Conservation (phyloP, 164 flowering plant species). For the Protea cynaroides region DNA sequence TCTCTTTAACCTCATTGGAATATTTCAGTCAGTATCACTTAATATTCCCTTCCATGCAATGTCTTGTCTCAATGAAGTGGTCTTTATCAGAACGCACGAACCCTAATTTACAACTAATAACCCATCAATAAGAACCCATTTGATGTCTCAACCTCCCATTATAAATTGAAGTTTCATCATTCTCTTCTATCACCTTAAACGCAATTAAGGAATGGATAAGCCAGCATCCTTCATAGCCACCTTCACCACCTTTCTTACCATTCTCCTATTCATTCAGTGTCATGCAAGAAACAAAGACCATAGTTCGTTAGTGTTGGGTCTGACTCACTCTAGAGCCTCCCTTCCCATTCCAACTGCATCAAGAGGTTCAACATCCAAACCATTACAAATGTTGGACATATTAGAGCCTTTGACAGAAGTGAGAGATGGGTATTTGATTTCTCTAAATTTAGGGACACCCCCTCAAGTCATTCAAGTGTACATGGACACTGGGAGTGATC, state of each 20-base stretch:
- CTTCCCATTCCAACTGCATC: conserved; percentile 14
- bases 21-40: background rate
- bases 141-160: background rate
- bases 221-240: background rate
- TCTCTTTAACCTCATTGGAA: background rate
- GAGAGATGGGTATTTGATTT: conserved; percentile 64
- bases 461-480: conserved; percentile 59
- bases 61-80: background rate
- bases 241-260: conserved; percentile 6
- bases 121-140: background rate
- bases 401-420: conserved; percentile 52
- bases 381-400: conserved; percentile 29
- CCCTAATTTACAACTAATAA: background rate
- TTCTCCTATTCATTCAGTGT: conserved; percentile 18
- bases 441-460: conserved; percentile 62
- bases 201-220: background rate
- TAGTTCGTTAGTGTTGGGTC: conserved; percentile 40
- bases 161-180: background rate
- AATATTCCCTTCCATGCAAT: background rate
- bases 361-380: conserved; percentile 9
- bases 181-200: background rate
- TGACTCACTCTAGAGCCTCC: conserved; percentile 34
- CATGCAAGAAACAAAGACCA: conserved; percentile 23
- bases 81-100: conserved; percentile 15
- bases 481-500: conserved; percentile 82